Base-by-base conservation (phyloP, 2,329 filamentous ascomycete genomes). In the Rhynchosporium secalis region DNA sequence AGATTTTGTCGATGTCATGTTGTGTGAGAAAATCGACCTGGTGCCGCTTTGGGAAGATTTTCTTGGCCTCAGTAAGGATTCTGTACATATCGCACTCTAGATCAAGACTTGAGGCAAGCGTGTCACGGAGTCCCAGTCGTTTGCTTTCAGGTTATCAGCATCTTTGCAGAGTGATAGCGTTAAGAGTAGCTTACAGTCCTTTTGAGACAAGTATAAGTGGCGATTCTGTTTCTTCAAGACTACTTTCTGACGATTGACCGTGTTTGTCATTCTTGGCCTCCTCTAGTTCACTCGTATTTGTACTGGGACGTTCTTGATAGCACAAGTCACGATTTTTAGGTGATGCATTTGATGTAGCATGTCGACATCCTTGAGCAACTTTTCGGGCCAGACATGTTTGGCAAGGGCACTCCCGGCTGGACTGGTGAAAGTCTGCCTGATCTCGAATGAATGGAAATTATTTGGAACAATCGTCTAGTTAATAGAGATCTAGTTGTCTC, bases 311-410 rank as follows among this genome's bases (percentile, higher is more conserved):
- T 12, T 54, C n/a, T 29, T 10, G 51, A 15, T 33, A 28, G 4
- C 51, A 20, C 38, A 20, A 33, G 12, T 33, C 38, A 4, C 36
- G 36, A 29, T 9, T 26, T 8, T 40, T 40, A 7, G 33, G 51
- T 10, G 51, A 41, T 5, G 20, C 20, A 4, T 38, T 29, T 40
- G 33, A 54, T 28, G 51, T n/a, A 29, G 51, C 20, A 54, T 54
- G 40, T 40, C 51, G 51, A 41, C 51, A 54, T 36, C 26, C 38
- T n/a, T 54, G 51, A 20, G 33, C 51, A 15, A 33, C 38, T 29
- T 54, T 54, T 26, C 51, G 51, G 41, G 51, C 51, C 20, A 54
- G 51, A 7, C 51, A 54, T 54, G 51, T 33, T 41, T 54, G 51
- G 29, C 51, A 54, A 41, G 51, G 51, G 33, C 51, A 54, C 28